phyloP scores from a whole-genome alignment of 257 asterid species.

The Solanum pinnatisectum region DNA sequence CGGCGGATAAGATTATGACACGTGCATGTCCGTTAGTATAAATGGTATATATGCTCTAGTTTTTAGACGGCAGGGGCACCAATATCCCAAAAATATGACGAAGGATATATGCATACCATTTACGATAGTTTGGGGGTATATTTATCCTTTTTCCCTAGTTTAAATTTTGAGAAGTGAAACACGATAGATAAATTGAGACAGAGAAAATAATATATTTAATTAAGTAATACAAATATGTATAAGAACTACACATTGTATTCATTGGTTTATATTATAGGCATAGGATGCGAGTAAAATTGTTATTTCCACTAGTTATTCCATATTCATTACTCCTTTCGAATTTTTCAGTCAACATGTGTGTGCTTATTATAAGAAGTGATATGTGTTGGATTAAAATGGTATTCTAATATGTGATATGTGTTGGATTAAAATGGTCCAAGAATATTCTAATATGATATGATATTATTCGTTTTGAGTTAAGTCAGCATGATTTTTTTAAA shows the following conservation, averaged over 20 bases:
- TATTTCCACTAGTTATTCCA: background rate
- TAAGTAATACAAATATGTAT: background rate
- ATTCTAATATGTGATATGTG: background rate
- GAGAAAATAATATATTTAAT: too few species aligned
- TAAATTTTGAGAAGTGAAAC: background rate
- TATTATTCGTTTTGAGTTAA: background rate
- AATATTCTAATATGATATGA: background rate
- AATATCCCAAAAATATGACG: too few species aligned
- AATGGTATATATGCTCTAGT: too few species aligned
- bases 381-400: background rate
- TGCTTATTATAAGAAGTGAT: background rate
- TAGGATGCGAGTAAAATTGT: too few species aligned
- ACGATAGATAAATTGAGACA: too few species aligned
- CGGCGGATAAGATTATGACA: too few species aligned
- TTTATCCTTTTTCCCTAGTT: too few species aligned
- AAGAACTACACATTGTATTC: background rate
- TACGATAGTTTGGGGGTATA: too few species aligned
- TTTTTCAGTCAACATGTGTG: background rate
- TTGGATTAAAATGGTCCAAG: background rate
- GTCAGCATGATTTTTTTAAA: rapidly evolving
- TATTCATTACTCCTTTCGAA: background rate
- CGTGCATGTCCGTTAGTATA: too few species aligned
- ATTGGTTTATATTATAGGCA: background rate
- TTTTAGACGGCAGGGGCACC: too few species aligned
- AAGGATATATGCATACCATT: too few species aligned